These are phyloP conservation scores for Sextonia rubra DNA, from an alignment of 164 flowering plant genomes.

Conservation along the genomic window DNA sequence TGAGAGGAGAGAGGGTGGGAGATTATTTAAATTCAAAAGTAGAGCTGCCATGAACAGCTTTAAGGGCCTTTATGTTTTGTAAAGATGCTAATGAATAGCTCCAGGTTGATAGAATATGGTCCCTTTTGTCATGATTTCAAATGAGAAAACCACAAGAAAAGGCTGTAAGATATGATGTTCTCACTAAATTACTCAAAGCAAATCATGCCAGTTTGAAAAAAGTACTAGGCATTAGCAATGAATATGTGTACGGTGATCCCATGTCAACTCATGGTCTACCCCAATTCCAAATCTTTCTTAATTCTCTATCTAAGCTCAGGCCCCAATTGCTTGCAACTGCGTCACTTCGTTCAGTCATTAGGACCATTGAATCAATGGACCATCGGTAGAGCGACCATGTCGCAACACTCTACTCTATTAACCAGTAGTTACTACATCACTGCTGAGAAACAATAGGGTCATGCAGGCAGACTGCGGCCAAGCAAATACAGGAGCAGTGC, in stretches of 20 bases:
- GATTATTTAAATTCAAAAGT: background rate
- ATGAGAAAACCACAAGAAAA: slow-evolving; percentile 1
- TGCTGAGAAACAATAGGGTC: too few relatives aligned
- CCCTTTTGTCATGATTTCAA: slow-evolving; percentile 6
- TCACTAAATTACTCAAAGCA: background rate
- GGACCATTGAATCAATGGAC: too few relatives aligned
- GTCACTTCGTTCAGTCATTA: too few relatives aligned
- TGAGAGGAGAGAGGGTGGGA: background rate
- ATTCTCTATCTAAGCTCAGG: too few relatives aligned
- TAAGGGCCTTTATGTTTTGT: background rate
- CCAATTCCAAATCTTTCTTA: too few relatives aligned
- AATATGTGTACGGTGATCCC: slow-evolving; percentile 6
- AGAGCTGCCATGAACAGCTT: background rate
- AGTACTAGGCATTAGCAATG: background rate
- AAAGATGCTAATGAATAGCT: background rate
- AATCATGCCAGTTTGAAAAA: background rate
- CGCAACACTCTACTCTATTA: too few relatives aligned
- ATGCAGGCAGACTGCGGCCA: too few relatives aligned
- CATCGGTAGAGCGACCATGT: too few relatives aligned
- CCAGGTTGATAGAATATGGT: background rate
- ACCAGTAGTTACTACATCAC: too few relatives aligned
- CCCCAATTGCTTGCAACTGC: too few relatives aligned
- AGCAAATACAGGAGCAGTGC: too few relatives aligned
- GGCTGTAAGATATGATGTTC: background rate
- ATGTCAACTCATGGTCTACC: slow-evolving; percentile 6